Conservation (phyloP, 2,329 filamentous ascomycete species). For the Metarhizium sp. region DNA sequence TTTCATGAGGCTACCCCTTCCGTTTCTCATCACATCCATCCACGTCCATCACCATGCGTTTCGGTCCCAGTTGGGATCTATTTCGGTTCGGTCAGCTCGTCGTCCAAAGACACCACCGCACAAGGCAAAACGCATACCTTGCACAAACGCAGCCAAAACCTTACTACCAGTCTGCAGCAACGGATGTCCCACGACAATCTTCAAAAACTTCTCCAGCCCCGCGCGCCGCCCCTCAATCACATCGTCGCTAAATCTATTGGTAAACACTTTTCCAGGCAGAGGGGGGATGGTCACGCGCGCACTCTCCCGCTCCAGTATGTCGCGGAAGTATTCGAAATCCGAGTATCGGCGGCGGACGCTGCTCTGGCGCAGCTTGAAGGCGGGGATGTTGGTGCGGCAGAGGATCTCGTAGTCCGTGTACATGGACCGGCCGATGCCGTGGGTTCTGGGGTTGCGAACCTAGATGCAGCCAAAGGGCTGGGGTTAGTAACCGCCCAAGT, state of each 20-base stretch:
- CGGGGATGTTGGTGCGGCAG: constrained; percentile 96
- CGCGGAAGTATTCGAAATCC: constrained; percentile 97
- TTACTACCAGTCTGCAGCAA: constrained; percentile 96
- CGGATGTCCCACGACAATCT: constrained; percentile 95
- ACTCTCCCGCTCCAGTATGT: constrained; percentile 92
- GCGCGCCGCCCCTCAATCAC: constrained; percentile 92
- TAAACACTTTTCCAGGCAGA: constrained; percentile 93
- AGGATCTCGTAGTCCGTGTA: constrained; percentile 99
- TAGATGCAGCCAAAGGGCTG: constrained; percentile 25
- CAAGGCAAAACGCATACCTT: constrained; percentile 49
- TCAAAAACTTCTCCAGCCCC: constrained; percentile 88
- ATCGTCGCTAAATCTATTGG: constrained; percentile 94
- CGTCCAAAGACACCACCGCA: neutral
- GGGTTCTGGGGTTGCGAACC: constrained; percentile 89
- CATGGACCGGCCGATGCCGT: constrained; percentile 90
- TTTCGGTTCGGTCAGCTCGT: neutral
- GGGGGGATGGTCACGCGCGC: constrained; percentile 93
- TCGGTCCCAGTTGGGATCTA: constrained; percentile 83
- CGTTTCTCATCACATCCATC: neutral
- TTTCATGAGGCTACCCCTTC: neutral
- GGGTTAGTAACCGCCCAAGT: neutral
- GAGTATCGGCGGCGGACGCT: constrained; percentile 89
- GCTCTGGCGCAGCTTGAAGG: constrained; percentile 89
- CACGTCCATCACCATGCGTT: constrained; percentile 62
- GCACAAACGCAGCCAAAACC: constrained; percentile 91